Percentiles rank a stretch among this genome's conserved stretches.
phyloP scores from a whole-genome alignment of 2,329 filamentous ascomycete species.

The Cordyceps cateniannulata region DNA sequence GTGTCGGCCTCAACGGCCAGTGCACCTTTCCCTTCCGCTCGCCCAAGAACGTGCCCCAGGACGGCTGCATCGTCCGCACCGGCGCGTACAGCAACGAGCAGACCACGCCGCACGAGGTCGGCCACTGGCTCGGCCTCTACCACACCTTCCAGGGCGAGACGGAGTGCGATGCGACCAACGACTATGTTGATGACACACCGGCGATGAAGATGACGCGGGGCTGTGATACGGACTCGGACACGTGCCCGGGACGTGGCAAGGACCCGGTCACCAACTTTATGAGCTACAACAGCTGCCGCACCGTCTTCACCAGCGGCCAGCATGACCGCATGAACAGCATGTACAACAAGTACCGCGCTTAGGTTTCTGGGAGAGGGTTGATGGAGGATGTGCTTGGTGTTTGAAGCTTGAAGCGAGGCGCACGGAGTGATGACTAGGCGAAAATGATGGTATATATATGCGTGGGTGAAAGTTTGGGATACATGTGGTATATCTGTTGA shows the following conservation, averaged over 20 bases:
- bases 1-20: slow-evolving; percentile 29
- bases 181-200: slow-evolving; percentile 10
- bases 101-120: slow-evolving; percentile 29
- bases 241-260: neutral
- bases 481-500: too few species aligned
- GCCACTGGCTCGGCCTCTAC: slow-evolving; percentile 35
- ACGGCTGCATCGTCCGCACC: slow-evolving; percentile 34
- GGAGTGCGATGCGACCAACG: slow-evolving; percentile 4
- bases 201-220: too few species aligned
- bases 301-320: slow-evolving; percentile 13
- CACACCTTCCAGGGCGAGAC: slow-evolving; percentile 33
- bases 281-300: slow-evolving; percentile 14
- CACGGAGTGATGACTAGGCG: neutral
- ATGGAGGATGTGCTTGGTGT: neutral
- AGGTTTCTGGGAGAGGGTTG: neutral
- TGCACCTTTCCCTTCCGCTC: slow-evolving; percentile 35
- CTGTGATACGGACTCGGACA: too few species aligned
- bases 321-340: slow-evolving; percentile 11
- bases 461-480: neutral
- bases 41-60: slow-evolving; percentile 19
- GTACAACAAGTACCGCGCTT: slow-evolving; percentile 11
- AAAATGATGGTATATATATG: neutral
- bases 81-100: slow-evolving; percentile 26
- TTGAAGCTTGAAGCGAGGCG: neutral
- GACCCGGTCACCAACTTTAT: slow-evolving; percentile 16